Base-by-base conservation (phyloP, 768 basidiomycete genomes). In the Exsudoporus frostii region DNA sequence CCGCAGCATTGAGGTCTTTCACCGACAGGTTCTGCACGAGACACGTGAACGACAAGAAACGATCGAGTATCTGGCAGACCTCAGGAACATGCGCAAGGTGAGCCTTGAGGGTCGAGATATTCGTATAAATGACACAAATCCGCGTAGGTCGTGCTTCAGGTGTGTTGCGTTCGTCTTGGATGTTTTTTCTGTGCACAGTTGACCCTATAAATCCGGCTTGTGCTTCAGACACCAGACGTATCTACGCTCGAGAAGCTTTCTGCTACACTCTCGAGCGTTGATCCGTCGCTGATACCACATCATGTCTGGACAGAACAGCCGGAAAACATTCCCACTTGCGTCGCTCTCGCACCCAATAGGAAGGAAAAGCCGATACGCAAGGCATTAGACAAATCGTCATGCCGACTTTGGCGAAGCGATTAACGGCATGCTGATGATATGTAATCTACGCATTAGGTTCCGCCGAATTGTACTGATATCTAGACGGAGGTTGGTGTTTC, bases 321-420 rank as follows among this genome's bases (percentile, higher is more conserved):
- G 1, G 76, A 77, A 64, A 66, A 74, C 50, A 51, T 66, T 3
- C 70, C 76, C 5, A 73, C 76, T 5, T 77, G 74, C 56, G 55
- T 77, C 37, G 76, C 76, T n/a, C 59, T 77, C 5, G 73, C 73
- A 17, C 76, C 76, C 0, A 77, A 76, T 48, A 60, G 68, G 50
- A 66, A 67, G 46, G 73, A 74, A 11, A 64, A 64, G 37, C 54
- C 59, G 37, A 66, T 77, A 50, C 74, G 72, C 17, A 46, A 45
- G n/a, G 74, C 74, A 3, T 60, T 77, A 42, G 72, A 76, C 53
- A 77, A 75, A 54, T 57, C 69, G 0, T 67, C 69, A 3, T 74
- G 72, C 48, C 63, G 74, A 17, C 59, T 77, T 29, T 77, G 76
- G 76, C 46, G 49, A 51, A 57, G 45, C 5, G 59, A 65, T 45